Evolutionary conservation across 345 rosid genomes (phyloP), one percentile per base, ranked within the genome.

Genomic region (Salix udensis): DNA sequence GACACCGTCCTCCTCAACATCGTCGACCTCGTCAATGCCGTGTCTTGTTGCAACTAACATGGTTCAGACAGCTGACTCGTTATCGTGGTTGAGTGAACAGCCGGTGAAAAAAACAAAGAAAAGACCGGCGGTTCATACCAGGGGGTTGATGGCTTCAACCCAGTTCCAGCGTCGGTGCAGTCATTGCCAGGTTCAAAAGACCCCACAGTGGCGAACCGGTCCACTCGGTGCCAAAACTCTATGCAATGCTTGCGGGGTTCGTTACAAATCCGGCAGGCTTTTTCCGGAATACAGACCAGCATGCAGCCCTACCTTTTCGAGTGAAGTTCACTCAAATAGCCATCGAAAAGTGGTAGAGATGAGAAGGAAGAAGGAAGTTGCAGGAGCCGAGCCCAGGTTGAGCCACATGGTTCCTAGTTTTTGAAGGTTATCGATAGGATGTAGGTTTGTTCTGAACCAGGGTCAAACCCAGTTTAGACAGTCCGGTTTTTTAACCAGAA

Each of bases 161-260:
- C 84, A 79, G 37, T 74, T 82, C 55, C 88, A 81, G 64, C 71
- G 91, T 30, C 71, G 86, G 67, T 88, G 91, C 30, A 87, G 86
- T 48, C 91, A 88, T 62, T 88, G 91, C 67, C 86, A 81, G 65
- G 88, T 83, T 10, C 88, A 87, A 61, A 87, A 88, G 82, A 87
- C 91, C 44, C 91, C 91, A 1, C 91, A 88, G 74, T 88, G 91
- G 91, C 79, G 91, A 82, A 77, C 87, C 82, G 91, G 91, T 34
- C 91, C 91, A 0, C 84, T 75, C 0, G 91, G 91, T 15, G 74
- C 91, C 16, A 88, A 88, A 68, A 88, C 91, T 4, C 82, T 88
- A 2, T 88, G 91, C 46, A 88, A 88, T 39, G 91, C 91, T 13
- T 88, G 91, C 30, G 91, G 91, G 30, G 91, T 88, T 70, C 85